Percentiles rank a stretch among this genome's conserved stretches.
Evolutionary conservation across 345 rosid species (phyloP).

Genomic region (Crucihimalaya himalaica): DNA sequence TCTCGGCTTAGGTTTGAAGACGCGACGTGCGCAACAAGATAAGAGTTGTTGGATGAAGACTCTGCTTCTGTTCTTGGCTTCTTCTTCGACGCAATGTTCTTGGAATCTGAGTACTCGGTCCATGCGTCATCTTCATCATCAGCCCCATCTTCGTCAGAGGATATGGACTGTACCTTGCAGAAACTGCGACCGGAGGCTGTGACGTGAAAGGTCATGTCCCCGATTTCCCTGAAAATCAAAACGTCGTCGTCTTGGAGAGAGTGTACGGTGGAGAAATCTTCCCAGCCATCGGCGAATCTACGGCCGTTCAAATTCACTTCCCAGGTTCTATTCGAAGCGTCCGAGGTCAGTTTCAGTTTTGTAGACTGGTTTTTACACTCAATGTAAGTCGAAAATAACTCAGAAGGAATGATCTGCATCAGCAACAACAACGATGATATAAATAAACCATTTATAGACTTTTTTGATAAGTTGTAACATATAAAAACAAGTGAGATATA

Average conservation of each 20-base stretch:
- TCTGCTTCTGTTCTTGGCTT: constrained; percentile 3
- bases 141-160: neutral
- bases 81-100: neutral
- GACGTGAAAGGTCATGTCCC: too few relatives aligned
- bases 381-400: too few relatives aligned
- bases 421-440: too few relatives aligned
- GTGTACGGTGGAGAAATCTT: neutral
- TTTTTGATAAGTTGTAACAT: too few relatives aligned
- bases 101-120: neutral
- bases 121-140: neutral
- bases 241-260: neutral
- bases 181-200: neutral
- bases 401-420: too few relatives aligned
- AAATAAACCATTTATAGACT: too few relatives aligned
- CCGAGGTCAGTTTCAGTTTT: constrained; percentile 1
- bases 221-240: neutral
- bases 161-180: neutral
- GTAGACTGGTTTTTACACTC: too few relatives aligned
- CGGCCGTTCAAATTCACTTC: constrained; percentile 6
- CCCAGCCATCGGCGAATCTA: neutral
- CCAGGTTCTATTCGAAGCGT: constrained; percentile 5
- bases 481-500: too few relatives aligned
- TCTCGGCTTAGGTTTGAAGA: neutral
- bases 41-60: neutral
- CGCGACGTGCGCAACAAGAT: neutral